Base-by-base conservation (phyloP, 2,329 filamentous ascomycete species). In the Apiospora saccharicola region DNA sequence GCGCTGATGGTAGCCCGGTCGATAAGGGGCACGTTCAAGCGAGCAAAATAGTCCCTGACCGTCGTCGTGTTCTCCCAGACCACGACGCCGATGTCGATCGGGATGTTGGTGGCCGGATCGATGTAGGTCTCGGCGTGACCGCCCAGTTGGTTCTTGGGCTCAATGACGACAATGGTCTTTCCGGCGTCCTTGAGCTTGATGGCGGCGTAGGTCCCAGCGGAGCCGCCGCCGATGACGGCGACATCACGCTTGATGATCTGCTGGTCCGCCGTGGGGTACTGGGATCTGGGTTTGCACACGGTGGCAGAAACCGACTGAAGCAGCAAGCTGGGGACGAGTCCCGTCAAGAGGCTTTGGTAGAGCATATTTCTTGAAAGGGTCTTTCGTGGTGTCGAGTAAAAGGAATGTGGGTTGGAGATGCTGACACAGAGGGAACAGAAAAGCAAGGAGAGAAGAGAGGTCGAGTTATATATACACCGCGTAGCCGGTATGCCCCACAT, bases 91-190 rank as follows among this genome's bases (percentile, higher is more conserved):
- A 71, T 46, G 16, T 72, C 57, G 22, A 72, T 30, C 6, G 69
- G 57, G 13, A 37, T 34, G 1, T 61, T 53, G 0, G 69, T 71
- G 16, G n/a, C 19, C 5, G 71, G 71, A 22, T 71, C 71, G 30
- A 47, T 30, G 47, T 71, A 72, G 14, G 69, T 61, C 26, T 72
- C 49, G 19, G 71, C 61, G 49, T 72, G 71, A 1, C 71, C 71
- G 12, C 71, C 71, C 12, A 72, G 34, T 41, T 57, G 13, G 34
- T 41, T 43, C 12, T 72, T 41, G 24, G 43, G 46, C 16, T 72
- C 71, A 4, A 72, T 8, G 30, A 72, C 47, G 19, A 53, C 49
- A 7, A 72, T 41, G 5, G 24, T 72, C 41, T 71, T 57, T 30
- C 67, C 51, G 24, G 41, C 22, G 43, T 72, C 71, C 8, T 46